Evolutionary conservation across 306 rosid species (phyloP).

Genomic region (Ormosia semicastrata): DNA sequence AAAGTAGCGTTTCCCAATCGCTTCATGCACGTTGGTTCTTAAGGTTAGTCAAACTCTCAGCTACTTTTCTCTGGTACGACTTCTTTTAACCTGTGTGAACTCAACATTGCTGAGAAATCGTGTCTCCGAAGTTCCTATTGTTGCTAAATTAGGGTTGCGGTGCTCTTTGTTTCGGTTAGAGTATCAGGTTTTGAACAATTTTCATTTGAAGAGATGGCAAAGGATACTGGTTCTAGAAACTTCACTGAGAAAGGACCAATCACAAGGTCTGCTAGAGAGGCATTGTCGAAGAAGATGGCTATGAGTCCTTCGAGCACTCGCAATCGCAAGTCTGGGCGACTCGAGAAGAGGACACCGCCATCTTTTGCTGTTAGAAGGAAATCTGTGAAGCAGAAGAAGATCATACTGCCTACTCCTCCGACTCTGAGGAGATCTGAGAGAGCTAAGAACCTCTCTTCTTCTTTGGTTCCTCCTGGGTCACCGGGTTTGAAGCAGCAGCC

Average conservation of each 20-base stretch:
- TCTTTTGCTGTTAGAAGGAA: constrained; percentile 24
- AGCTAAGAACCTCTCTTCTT: constrained; percentile 22
- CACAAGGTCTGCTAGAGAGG: constrained; percentile 36
- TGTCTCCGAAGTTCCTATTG: not conserved
- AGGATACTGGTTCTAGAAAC: not conserved
- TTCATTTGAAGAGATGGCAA: not conserved
- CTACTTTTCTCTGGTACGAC: no score
- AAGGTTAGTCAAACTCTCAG: no score
- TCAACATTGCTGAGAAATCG: no score
- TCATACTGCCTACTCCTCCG: not conserved
- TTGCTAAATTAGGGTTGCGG: constrained; percentile 11
- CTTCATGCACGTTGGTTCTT: no score
- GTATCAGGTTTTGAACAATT: not conserved
- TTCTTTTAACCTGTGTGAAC: no score
- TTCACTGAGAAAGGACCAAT: not conserved
- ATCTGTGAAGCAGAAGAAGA: constrained; percentile 35
- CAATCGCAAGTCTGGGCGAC: constrained; percentile 24
- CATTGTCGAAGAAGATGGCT: constrained; percentile 12
- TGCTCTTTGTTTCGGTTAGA: no score
- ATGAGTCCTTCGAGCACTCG: not conserved
- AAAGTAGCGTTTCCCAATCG: no score
- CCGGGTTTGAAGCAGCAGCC: constrained; percentile 27
- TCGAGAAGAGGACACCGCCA: constrained; percentile 33
- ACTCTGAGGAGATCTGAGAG: constrained; percentile 64
- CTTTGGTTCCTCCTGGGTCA: constrained; percentile 32